These are phyloP conservation scores for Bombardia bombarda DNA, from an alignment of 495 filamentous ascomycete species.

Conservation along the genomic window DNA sequence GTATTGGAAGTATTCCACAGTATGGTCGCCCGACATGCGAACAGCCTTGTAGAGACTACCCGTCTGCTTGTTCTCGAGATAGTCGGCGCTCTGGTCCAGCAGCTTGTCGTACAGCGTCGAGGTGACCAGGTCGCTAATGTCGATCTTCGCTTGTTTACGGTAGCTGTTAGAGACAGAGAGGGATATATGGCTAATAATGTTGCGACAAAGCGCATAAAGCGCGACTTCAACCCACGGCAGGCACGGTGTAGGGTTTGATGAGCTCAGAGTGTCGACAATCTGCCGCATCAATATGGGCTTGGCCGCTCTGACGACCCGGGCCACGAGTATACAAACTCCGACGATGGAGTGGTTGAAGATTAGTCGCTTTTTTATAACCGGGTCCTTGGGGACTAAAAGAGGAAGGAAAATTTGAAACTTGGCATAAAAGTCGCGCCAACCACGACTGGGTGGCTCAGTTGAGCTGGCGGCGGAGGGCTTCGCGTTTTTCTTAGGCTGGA, in stretches of 20 bases:
- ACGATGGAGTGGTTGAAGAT: not conserved
- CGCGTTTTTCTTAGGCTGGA: too few relatives aligned
- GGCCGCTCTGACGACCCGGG: not conserved
- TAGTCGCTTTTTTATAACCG: not conserved
- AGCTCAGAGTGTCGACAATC: slow-evolving; percentile 1
- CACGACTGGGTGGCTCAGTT: too few relatives aligned
- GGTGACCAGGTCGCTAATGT: not conserved
- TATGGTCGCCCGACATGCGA: not conserved
- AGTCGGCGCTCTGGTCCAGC: slow-evolving; percentile 1
- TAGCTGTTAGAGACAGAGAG: not conserved
- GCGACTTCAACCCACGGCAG: slow-evolving; percentile 2
- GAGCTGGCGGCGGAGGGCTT: too few relatives aligned
- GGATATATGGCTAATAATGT: not conserved
- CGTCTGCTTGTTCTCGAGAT: slow-evolving; percentile 2
- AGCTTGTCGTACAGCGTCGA: slow-evolving; percentile 6
- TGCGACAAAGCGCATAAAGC: not conserved
- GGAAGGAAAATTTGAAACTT: slow-evolving; percentile 2
- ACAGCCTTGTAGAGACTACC: slow-evolving; percentile 2
- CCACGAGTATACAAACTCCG: not conserved
- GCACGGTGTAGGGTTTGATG: not conserved
- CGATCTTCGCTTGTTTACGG: not conserved
- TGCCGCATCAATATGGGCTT: slow-evolving; percentile 2
- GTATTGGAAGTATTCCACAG: not conserved
- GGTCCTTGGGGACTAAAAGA: not conserved
- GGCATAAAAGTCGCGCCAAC: too few relatives aligned